Conservation (phyloP, 2,329 filamentous ascomycete species). For the Fusarium sambucinum region DNA sequence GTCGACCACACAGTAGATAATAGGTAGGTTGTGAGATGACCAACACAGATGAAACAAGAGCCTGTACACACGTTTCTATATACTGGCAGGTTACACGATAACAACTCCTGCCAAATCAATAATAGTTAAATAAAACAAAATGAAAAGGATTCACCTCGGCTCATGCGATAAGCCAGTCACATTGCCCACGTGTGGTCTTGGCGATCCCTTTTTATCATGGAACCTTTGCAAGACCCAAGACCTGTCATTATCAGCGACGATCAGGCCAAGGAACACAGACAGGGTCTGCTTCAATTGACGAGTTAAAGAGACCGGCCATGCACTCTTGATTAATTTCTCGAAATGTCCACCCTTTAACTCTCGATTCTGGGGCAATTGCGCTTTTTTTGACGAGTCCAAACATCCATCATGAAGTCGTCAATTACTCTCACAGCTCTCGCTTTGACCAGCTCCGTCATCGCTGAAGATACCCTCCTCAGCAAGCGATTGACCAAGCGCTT, state of each 20-base stretch:
- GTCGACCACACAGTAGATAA: too few relatives aligned
- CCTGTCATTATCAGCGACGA: conserved; percentile 13
- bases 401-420: conserved; percentile 42
- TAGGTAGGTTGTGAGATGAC: too few relatives aligned
- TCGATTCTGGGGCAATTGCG: neutral
- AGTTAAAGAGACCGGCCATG: conserved; percentile 36
- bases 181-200: conserved; percentile 47
- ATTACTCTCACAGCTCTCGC: conserved; percentile 43
- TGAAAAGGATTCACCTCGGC: conserved; percentile 11
- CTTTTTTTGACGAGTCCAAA: neutral
- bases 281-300: conserved; percentile 13
- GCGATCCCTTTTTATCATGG: conserved; percentile 35
- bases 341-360: neutral
- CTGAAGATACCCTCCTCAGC: conserved; percentile 64
- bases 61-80: conserved; percentile 3
- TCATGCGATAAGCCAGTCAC: conserved; percentile 43
- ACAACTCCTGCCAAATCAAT: neutral
- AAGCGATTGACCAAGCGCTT: conserved; percentile 62
- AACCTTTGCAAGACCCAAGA: conserved; percentile 28
- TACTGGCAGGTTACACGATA: conserved; percentile 3
- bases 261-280: conserved; percentile 13
- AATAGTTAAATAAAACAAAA: neutral
- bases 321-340: conserved; percentile 1
- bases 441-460: conserved; percentile 47
- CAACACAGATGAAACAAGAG: neutral